Evolutionary conservation across 78 protist species (phyloP), one percentile per base, ranked within the genome.

Genomic region (Dictyostelium firmibasis): DNA sequence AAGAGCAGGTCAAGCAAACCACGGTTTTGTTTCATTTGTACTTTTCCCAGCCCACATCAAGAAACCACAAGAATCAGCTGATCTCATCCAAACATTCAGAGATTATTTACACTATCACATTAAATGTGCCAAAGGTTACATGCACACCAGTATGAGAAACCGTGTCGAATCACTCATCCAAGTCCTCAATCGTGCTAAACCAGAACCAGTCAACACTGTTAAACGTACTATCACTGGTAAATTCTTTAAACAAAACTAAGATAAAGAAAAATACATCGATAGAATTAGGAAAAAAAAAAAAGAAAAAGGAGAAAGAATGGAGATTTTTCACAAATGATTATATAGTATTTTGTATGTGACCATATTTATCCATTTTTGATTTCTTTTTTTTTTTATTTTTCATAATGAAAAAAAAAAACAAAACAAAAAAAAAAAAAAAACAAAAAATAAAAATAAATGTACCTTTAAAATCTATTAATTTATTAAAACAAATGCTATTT

Each of bases 41-140:
- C 84, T 95, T 27, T 91, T 85, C 91, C 94, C 97, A 29, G 92
- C 84, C 18, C 97, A 93, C 95, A 38, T 81, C 33, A 72, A 76
- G 91, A 83, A 47, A 84, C 92, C 81, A 81, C 87, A 96, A 60
- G 85, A 82, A 75, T 88, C 97, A 36, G 85, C 97, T 6, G 78
- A 88, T 53, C 74, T 94, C 53, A 77, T 97, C 70, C 98, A 92
- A 86, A 97, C 96, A 41, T 97, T 98, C 96, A 92, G 99, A 36
- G 96, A 98, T 93, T 98, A 98, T 84, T 86, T 98, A 76, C 99
- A 98, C 92, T 98, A 98, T 91, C 99, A 98, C 95, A 96, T 98
- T 93, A 98, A 98, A 96, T 96, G 98, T 85, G 85, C 97, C 82
- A 98, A 98, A 97, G 97, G 98, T 53, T 97, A 96, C 97, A 97